Evolutionary conservation across 1,284 basidiomycete species (phyloP).

Genomic region (Serendipita sp.): DNA sequence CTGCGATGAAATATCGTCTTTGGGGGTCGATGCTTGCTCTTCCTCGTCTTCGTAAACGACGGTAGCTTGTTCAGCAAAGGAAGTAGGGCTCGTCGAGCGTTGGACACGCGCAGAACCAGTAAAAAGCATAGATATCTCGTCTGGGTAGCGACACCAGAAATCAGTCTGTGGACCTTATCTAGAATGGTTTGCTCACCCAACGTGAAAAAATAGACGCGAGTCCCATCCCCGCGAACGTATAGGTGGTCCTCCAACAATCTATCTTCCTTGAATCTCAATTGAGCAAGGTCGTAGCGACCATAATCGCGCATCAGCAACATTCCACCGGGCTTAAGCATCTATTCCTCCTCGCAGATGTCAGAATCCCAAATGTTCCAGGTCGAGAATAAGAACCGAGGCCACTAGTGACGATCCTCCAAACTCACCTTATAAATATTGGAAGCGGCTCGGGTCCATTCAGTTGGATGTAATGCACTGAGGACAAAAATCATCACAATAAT

Average conservation of each 20-base stretch:
- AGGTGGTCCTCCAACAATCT: conserved; percentile 86
- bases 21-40: neutral
- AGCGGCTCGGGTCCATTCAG: conserved; percentile 80
- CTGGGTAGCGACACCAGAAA: neutral
- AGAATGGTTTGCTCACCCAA: conserved; percentile 36
- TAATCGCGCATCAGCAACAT: conserved; percentile 84
- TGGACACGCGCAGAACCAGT: conserved; percentile 4
- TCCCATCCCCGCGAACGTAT: conserved; percentile 92
- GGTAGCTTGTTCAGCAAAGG: too few species aligned
- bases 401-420: neutral
- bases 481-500: conserved; percentile 91
- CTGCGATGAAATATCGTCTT: neutral
- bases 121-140: neutral
- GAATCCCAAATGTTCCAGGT: neutral
- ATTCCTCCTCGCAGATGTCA: neutral
- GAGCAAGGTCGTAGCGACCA: conserved; percentile 85
- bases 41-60: too few species aligned
- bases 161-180: neutral
- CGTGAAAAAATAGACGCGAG: conserved; percentile 90
- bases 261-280: conserved; percentile 81
- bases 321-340: conserved; percentile 87
- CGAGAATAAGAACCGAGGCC: neutral
- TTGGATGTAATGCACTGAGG: conserved; percentile 83
- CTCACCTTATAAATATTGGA: conserved; percentile 67
- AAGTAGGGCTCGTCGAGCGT: neutral